phyloP scores from a whole-genome alignment of 2,329 filamentous ascomycete genomes.

The Nemania abortiva region DNA sequence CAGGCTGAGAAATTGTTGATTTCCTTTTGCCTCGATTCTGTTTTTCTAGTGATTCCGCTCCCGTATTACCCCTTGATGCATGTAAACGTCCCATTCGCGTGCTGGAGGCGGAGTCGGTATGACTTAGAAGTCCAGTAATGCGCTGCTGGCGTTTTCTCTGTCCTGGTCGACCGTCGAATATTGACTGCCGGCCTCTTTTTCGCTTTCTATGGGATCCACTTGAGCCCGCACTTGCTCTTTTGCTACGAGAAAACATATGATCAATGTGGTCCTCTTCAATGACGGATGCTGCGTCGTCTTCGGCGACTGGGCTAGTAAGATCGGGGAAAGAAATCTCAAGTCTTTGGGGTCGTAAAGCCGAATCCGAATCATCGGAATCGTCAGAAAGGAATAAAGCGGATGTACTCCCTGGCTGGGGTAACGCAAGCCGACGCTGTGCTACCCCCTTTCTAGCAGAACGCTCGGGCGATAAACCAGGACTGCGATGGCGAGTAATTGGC shows the following conservation, averaged over 20 bases:
- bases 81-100: slow-evolving; percentile 15
- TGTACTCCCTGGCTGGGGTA: slow-evolving; percentile 47
- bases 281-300: slow-evolving; percentile 55
- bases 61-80: slow-evolving; percentile 1
- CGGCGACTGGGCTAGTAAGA: slow-evolving; percentile 40
- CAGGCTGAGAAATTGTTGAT: slow-evolving; percentile 50
- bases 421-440: slow-evolving; percentile 58
- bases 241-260: slow-evolving; percentile 60
- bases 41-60: slow-evolving; percentile 30
- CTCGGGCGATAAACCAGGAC: slow-evolving; percentile 54
- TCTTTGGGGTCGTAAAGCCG: slow-evolving; percentile 43
- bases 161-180: slow-evolving; percentile 47
- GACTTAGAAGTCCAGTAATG: slow-evolving; percentile 47
- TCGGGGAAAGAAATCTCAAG: slow-evolving; percentile 24
- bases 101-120: slow-evolving; percentile 37
- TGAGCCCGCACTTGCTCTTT: slow-evolving; percentile 53
- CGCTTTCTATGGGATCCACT: slow-evolving; percentile 46
- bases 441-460: slow-evolving; percentile 61
- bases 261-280: slow-evolving; percentile 67
- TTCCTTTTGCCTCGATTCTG: slow-evolving; percentile 24
- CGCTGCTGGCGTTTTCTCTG: slow-evolving; percentile 49
- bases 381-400: slow-evolving; percentile 57
- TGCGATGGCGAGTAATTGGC: slow-evolving; percentile 47
- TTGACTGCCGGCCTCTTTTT: slow-evolving; percentile 51
- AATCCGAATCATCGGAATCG: slow-evolving; percentile 59